A percentile compares a stretch with the other conserved stretches of the same genome.
Conservation (phyloP, 2,329 filamentous ascomycete genomes). For the Nectriaceae sp. region DNA sequence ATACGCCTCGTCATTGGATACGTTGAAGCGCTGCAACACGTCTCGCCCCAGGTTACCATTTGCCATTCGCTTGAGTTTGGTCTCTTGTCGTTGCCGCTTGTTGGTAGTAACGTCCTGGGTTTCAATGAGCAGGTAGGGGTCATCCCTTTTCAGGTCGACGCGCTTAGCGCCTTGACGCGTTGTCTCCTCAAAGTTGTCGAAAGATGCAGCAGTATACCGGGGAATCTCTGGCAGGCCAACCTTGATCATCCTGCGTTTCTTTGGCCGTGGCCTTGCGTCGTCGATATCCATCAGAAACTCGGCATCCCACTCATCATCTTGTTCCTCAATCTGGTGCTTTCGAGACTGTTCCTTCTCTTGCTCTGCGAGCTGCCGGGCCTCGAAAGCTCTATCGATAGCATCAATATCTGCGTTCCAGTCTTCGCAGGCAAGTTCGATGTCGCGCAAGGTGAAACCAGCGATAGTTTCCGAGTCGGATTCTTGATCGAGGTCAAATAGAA, state of each 20-base stretch:
- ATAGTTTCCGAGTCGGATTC: conserved; percentile 65
- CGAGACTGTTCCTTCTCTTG: conserved; percentile 31
- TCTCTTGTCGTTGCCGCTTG: conserved; percentile 59
- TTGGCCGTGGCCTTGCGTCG: conserved; percentile 52
- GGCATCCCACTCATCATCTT: conserved; percentile 64
- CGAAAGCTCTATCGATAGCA: conserved; percentile 43
- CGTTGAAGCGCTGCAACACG: conserved; percentile 83
- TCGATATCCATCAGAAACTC: conserved; percentile 58
- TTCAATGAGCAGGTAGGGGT: conserved; percentile 84
- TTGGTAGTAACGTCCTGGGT: conserved; percentile 66
- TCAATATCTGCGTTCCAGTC: conserved; percentile 76
- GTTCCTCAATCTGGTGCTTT: conserved; percentile 39
- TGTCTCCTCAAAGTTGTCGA: conserved; percentile 78
- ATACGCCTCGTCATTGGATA: conserved; percentile 95
- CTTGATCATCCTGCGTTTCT: conserved; percentile 67
- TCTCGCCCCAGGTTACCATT: conserved; percentile 71
- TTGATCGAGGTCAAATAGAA: conserved; percentile 50
- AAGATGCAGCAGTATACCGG: conserved; percentile 65
- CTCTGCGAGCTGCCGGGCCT: conserved; percentile 33
- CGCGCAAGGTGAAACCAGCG: conserved; percentile 74
- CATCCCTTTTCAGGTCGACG: conserved; percentile 83
- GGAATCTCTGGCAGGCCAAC: conserved; percentile 61
- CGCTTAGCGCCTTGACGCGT: conserved; percentile 75
- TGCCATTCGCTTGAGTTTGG: conserved; percentile 66
- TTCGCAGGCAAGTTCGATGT: conserved; percentile 82